Percentiles rank a stretch among this genome's conserved stretches.
phyloP scores from a whole-genome alignment of 768 basidiomycete species.

The Fomitopsis serialis region DNA sequence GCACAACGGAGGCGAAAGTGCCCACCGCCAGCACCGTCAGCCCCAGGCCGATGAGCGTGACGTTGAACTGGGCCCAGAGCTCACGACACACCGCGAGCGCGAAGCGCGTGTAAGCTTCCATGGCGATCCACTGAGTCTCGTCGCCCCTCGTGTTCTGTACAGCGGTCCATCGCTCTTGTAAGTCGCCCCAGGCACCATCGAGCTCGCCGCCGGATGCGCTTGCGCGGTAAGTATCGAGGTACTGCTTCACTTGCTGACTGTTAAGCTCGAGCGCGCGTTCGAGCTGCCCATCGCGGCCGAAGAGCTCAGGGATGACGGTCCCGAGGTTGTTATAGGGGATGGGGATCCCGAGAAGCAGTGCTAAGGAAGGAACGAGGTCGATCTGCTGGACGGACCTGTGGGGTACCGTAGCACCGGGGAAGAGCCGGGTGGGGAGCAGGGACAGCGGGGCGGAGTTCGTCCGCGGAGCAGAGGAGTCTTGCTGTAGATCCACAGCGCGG shows the following conservation, averaged over 20 bases:
- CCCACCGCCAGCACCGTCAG: constrained; percentile 54
- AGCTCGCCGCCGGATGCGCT: constrained; percentile 72
- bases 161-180: constrained; percentile 42
- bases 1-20: constrained; percentile 45
- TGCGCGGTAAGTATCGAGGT: constrained; percentile 71
- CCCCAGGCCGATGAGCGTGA: constrained; percentile 70
- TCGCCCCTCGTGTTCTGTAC: constrained; percentile 8
- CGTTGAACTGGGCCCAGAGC: constrained; percentile 95
- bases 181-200: constrained; percentile 50
- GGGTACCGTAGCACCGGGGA: constrained; percentile 49
- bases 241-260: constrained; percentile 66
- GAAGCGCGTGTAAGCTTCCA: constrained; percentile 48
- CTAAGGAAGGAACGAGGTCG: constrained; percentile 84
- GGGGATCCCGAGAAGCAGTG: constrained; percentile 85
- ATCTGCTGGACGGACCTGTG: constrained; percentile 84
- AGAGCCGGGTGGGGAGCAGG: constrained; percentile 49
- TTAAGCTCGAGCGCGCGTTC: constrained; percentile 63
- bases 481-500: constrained; percentile 90
- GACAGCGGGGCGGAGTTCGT: constrained; percentile 35
- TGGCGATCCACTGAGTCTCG: constrained; percentile 12
- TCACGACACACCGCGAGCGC: constrained; percentile 70
- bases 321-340: constrained; percentile 97
- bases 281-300: constrained; percentile 47
- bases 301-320: constrained; percentile 85
- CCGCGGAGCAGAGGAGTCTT: constrained; percentile 51